These are phyloP conservation scores for Annona squamosa DNA, from an alignment of 164 flowering plant species.

Conservation along the genomic window DNA sequence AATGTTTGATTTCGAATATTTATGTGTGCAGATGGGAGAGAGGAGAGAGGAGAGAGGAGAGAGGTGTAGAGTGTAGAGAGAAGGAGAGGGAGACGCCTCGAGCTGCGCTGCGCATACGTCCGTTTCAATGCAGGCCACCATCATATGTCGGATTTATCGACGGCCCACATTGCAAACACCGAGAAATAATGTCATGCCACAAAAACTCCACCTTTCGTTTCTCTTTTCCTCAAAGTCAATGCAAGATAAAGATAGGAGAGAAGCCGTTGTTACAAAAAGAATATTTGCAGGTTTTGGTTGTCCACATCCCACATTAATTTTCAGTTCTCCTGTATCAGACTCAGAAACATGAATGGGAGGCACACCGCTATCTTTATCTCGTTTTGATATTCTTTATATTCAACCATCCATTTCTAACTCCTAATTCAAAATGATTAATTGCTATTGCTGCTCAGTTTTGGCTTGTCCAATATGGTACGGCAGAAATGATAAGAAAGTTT, in stretches of 20 bases:
- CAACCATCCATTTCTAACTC: too few species aligned
- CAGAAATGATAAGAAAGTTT: too few species aligned
- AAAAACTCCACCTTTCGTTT: neutral
- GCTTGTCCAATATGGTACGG: too few species aligned
- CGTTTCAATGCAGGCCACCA: constrained; percentile 29
- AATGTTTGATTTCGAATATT: neutral
- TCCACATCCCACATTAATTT: too few species aligned
- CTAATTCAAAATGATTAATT: too few species aligned
- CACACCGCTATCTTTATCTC: too few species aligned
- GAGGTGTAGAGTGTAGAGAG: constrained; percentile 1
- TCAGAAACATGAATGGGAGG: too few species aligned
- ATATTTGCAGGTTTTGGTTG: too few species aligned
- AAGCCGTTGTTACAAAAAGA: neutral
- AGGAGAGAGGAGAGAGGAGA: neutral
- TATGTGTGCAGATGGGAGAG: neutral
- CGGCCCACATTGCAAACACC: constrained; percentile 1
- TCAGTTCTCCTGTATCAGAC: too few species aligned
- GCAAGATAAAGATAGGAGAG: neutral
- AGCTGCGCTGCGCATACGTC: constrained; percentile 25
- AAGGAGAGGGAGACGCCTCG: constrained; percentile 26
- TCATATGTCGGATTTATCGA: constrained; percentile 26
- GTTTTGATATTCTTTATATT: too few species aligned
- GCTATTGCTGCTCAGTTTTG: too few species aligned
- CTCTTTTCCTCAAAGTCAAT: neutral
- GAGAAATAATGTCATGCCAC: neutral